phyloP scores from a whole-genome alignment of 495 filamentous ascomycete genomes.

The Aspergillus diversus region DNA sequence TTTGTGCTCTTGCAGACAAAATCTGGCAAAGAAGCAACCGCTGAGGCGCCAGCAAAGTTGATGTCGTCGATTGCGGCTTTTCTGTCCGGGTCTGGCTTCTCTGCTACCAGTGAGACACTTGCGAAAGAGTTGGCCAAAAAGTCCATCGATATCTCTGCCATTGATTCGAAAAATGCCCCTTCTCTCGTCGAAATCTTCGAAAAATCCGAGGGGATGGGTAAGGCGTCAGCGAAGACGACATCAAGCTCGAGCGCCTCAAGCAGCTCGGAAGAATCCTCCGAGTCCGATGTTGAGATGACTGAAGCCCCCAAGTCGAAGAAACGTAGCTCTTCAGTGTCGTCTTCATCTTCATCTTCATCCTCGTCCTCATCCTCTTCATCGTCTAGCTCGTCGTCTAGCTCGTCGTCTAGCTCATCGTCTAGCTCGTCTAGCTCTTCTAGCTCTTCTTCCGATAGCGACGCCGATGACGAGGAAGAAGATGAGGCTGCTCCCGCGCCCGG shows the following conservation, averaged over 20 bases:
- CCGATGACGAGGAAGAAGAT: conserved; percentile 62
- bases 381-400: conserved; percentile 17
- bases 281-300: conserved; percentile 63
- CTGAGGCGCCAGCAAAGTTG: conserved; percentile 58
- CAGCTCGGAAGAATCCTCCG: conserved; percentile 37
- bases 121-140: conserved; percentile 52
- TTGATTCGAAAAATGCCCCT: conserved; percentile 43
- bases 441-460: conserved; percentile 60
- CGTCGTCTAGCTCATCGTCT: no score
- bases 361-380: conserved; percentile 49
- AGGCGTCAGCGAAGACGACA: conserved; percentile 26
- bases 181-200: conserved; percentile 55
- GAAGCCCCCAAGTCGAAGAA: conserved; percentile 50
- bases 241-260: conserved; percentile 29
- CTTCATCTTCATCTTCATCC: conserved; percentile 49
- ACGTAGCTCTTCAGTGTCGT: conserved; percentile 31
- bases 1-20: conserved; percentile 18
- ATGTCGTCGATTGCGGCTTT: conserved; percentile 69
- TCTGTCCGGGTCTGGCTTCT: conserved; percentile 66
- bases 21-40: conserved; percentile 22
- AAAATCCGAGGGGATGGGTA: conserved; percentile 33
- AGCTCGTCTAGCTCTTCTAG: conserved; percentile 30
- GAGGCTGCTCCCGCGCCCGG: conserved; percentile 33
- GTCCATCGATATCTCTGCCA: conserved; percentile 19
- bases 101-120: conserved; percentile 60